A percentile compares a stretch with the other conserved stretches of the same genome.
Evolutionary conservation across 202 grass and related monocot genomes (phyloP).

Genomic region (Bolboschoenoplectus hybrid): DNA sequence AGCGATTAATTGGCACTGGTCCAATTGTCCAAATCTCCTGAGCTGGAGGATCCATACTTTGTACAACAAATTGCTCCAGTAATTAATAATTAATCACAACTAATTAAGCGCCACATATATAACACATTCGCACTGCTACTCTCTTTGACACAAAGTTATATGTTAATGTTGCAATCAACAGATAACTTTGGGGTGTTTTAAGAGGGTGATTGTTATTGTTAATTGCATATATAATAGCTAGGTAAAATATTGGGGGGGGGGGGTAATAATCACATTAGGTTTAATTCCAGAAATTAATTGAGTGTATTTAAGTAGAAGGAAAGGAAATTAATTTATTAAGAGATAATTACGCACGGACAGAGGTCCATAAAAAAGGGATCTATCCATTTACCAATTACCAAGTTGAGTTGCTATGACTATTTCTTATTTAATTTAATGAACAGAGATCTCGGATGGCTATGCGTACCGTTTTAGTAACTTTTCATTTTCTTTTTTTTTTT

Average conservation of each 20-base stretch:
- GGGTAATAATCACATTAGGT: too few species aligned
- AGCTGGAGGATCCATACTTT: neutral
- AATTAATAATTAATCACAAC: constrained; percentile 27
- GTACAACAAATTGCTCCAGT: constrained; percentile 14
- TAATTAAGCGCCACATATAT: neutral
- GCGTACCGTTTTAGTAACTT: neutral
- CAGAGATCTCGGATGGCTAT: constrained; percentile 8
- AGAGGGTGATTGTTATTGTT: too few species aligned
- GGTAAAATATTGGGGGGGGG: neutral
- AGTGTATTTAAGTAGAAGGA: neutral
- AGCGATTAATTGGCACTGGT: constrained; percentile 33
- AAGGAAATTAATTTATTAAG: neutral
- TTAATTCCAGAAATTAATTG: too few species aligned
- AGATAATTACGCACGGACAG: neutral
- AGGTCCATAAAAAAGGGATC: constrained; percentile 29
- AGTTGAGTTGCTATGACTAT: constrained; percentile 21
- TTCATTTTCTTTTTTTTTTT: neutral
- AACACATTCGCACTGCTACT: neutral
- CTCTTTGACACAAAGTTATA: neutral
- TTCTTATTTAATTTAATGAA: constrained; percentile 1
- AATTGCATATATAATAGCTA: neutral
- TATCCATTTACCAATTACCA: constrained; percentile 19
- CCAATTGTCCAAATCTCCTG: constrained; percentile 31
- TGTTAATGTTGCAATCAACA: too few species aligned
- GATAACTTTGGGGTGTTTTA: too few species aligned